Percentiles rank a stretch among this genome's conserved stretches.
Evolutionary conservation across 2,329 filamentous ascomycete genomes (phyloP).

Genomic region (Monilinia vaccinii-corymbosi): DNA sequence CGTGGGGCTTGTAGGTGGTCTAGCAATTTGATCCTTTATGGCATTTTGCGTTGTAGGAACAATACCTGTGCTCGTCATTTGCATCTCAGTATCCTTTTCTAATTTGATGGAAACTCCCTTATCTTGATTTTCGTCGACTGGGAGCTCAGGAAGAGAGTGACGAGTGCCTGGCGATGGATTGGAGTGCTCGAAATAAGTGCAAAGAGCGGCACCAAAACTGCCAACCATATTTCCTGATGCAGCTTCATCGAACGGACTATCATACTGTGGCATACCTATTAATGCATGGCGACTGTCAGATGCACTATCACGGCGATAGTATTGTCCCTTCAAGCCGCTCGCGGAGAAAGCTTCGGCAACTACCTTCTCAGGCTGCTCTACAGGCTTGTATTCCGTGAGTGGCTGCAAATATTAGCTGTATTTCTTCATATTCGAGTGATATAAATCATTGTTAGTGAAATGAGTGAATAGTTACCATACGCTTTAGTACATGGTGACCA

Average conservation of each 20-base stretch:
- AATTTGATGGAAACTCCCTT: neutral
- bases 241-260: neutral
- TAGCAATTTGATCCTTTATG: neutral
- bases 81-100: neutral
- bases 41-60: neutral
- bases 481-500: neutral
- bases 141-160: neutral
- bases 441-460: neutral
- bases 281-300: neutral
- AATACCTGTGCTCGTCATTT: neutral
- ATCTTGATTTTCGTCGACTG: neutral
- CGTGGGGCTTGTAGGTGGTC: neutral
- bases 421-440: neutral
- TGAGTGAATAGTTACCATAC: neutral
- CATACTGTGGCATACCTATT: neutral
- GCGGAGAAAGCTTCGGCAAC: too few relatives aligned
- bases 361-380: neutral
- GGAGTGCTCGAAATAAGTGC: fast-evolving
- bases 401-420: neutral
- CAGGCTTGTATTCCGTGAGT: neutral
- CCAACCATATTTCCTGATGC: neutral
- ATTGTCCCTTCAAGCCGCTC: neutral
- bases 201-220: neutral
- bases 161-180: too few relatives aligned
- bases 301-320: neutral